Base-by-base conservation (phyloP, 2,329 filamentous ascomycete genomes). In the Raffaelea ambrosiae region DNA sequence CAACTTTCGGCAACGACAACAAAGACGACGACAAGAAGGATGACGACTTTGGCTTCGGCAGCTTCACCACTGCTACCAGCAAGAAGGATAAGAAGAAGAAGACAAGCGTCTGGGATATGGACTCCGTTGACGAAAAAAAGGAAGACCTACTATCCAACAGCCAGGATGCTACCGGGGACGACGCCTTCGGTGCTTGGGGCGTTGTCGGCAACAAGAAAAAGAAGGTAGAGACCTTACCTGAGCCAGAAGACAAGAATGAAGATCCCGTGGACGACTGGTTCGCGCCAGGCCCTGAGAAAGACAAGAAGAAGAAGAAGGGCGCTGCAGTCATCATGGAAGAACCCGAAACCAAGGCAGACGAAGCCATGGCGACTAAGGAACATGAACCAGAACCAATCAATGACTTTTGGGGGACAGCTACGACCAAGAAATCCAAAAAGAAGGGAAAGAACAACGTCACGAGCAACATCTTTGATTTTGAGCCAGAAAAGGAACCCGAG, bases 51-150 rank as follows among this genome's bases (percentile, higher is more conserved):
- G 60, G 54, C 22, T 59, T 62, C 51, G 60, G 59, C 22, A 63
- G 66, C 40, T 51, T 58, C 22, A 63, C 66, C 40, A 51, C 56
- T 19, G 39, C 55, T 9, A 60, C 59, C 44, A 48, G 59, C 38
- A 76, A 71, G 53, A 73, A 70, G 45, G 66, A 67, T 26, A 66
- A 63, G 53, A 70, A 68, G 52, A 73, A 71, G 48, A 66, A 68
- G 52, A 56, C 49, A 3, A 63, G 52, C 44, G 54, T 64, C 13
- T 70, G 65, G 67, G 68, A 63, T 10, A 51, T 55, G 3, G 61
- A 63, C 31, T 51, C 58, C 11, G 58, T 63, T 40, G 62, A 65
- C 35, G 59, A 63, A 29, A 63, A 63, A 38, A 63, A 65, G 22
- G 57, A 62, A 35, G 47, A 26, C 36, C 53, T 44, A 55, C 3